These are phyloP conservation scores for Penicillium expansum DNA, from an alignment of 2,329 filamentous ascomycete genomes.

Conservation along the genomic window DNA sequence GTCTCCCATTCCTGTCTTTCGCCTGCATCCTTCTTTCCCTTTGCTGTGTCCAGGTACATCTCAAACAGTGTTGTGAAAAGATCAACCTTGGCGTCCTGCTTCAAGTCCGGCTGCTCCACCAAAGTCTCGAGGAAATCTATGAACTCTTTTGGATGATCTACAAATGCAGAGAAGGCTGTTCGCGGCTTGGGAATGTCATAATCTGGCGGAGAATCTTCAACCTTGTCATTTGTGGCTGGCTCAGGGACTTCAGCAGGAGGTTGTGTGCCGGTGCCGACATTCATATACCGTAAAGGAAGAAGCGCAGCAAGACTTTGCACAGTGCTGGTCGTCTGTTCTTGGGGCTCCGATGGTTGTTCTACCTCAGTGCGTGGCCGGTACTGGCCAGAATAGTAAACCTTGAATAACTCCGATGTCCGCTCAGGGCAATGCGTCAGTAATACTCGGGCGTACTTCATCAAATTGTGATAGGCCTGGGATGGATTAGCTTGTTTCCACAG, in stretches of 20 bases:
- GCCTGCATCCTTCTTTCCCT: constrained; percentile 62
- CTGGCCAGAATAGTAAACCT: constrained; percentile 88
- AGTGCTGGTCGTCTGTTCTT: constrained; percentile 61
- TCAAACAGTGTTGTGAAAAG: constrained; percentile 95
- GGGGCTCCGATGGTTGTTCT: constrained; percentile 48
- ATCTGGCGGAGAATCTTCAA: constrained; percentile 47
- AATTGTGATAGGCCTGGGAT: constrained; percentile 71
- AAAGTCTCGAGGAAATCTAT: constrained; percentile 90
- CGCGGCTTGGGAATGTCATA: constrained; percentile 81
- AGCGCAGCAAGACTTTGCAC: constrained; percentile 83
- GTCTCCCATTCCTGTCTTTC: constrained; percentile 79
- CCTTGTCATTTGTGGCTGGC: constrained; percentile 21
- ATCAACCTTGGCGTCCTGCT: constrained; percentile 73
- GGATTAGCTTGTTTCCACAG: constrained; percentile 31
- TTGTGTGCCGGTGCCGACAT: constrained; percentile 52
- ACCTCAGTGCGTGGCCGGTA: constrained; percentile 70
- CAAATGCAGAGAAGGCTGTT: constrained; percentile 92
- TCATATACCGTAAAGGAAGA: constrained; percentile 83
- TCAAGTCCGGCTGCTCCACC: constrained; percentile 67
- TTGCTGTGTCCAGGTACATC: constrained; percentile 92
- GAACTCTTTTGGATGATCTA: constrained; percentile 89
- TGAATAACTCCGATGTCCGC: constrained; percentile 81
- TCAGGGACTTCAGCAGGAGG: constrained; percentile 28
- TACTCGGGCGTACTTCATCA: constrained; percentile 94
- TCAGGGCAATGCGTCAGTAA: constrained; percentile 81